Percentiles rank a stretch among this genome's conserved stretches.
These are phyloP conservation scores for Dioscorea zingiberensis DNA, from an alignment of 106 monocot species.

Conservation along the genomic window DNA sequence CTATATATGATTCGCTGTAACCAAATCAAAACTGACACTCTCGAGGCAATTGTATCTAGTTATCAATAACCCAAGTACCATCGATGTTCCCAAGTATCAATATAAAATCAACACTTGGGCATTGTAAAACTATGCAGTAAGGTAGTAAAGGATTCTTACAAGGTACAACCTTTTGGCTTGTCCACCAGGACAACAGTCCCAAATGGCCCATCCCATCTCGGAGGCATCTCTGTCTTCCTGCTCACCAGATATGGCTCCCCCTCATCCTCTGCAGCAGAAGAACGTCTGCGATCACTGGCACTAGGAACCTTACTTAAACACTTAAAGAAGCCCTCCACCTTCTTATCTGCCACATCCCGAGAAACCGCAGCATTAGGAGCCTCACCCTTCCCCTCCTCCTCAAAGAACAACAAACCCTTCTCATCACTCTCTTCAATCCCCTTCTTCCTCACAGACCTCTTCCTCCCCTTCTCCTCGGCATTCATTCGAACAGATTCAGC, in stretches of 20 bases:
- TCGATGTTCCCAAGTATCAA: no score
- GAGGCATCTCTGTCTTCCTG: constrained; percentile 71
- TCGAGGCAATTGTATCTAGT: no score
- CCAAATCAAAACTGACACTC: no score
- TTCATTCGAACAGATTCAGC: neutral
- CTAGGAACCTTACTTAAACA: constrained; percentile 64
- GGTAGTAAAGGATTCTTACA: no score
- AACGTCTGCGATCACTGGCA: neutral
- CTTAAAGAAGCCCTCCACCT: constrained; percentile 88
- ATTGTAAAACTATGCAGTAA: no score
- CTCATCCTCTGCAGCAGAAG: constrained; percentile 1
- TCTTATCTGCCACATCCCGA: constrained; percentile 50
- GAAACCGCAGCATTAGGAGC: neutral
- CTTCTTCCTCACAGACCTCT: constrained; percentile 6
- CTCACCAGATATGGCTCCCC: constrained; percentile 54
- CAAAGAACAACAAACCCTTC: constrained; percentile 50
- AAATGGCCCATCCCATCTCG: constrained; percentile 70
- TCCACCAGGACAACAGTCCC: constrained; percentile 90
- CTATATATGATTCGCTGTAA: no score
- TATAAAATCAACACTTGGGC: no score
- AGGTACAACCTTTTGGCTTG: constrained; percentile 98
- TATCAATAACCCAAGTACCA: no score
- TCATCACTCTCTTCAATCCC: constrained; percentile 29
- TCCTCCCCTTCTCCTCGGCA: neutral
- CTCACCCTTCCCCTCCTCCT: constrained; percentile 13